Evolutionary conservation across 441 rosid genomes (phyloP), one percentile per base, ranked within the genome.

Genomic region (Daphne laureola): DNA sequence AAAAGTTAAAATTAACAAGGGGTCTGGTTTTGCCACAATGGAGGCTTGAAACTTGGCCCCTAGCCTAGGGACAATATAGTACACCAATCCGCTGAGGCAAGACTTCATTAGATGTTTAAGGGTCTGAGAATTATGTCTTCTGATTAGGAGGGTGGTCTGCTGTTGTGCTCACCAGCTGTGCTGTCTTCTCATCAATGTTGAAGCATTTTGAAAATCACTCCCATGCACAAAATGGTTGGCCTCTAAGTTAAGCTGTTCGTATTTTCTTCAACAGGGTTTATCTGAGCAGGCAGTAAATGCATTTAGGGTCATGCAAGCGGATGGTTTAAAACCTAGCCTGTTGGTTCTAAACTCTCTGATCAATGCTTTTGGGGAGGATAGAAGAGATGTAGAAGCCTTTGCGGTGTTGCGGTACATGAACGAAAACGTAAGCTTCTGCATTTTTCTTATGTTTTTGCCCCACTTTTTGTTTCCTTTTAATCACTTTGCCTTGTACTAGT

Each of bases 351-450:
- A 94, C 69, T 90, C 97, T 5, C 74, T 94, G 57, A 84, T 90
- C 69, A 90, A 94, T 72, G 97, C 99, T 36, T 94, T 90, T 77
- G 95, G 95, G 4, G 95, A 86, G 77, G 99, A 94, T 65, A 73
- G 94, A 78, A 84, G 95, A 68, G 99, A 85, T 43, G 84, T 67
- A 9, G 99, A 90, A 78, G 99, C 96, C n/a, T 93, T 90, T 65
- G 80, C 96, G 16, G 97, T 93, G 62, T 75, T 93, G 56, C 87
- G 80, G 61, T 87, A 82, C 76, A 90, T 93, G 96, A 93, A 87
- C 68, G 99, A 85, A 67, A 83, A 90, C 43, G 99, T 87, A 46
- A 72, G 74, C 61, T 25, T 13, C 54, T 45, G 21, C 52, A 43
- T 17, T 17, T 17, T 52, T 40, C 49, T 61, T 48, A 12, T 15